A percentile compares a stretch with the other conserved stretches of the same genome.
These are phyloP conservation scores for Russula sp. DNA, from an alignment of 768 basidiomycete species.

Conservation along the genomic window DNA sequence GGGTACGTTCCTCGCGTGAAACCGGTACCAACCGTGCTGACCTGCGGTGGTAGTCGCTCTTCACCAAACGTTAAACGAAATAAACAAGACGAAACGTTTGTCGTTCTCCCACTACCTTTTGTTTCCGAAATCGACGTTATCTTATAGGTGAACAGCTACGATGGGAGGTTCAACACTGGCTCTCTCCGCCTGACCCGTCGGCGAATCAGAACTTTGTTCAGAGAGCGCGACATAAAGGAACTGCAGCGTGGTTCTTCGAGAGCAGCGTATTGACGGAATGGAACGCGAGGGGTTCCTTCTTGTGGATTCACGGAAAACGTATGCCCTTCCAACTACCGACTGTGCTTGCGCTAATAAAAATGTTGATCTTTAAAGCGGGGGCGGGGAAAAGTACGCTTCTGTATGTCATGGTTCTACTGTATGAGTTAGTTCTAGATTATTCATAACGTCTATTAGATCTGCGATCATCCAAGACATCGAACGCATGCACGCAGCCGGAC, in stretches of 20 bases:
- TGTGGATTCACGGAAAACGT: constrained; percentile 21
- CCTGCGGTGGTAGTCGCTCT: neutral
- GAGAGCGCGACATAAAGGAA: neutral
- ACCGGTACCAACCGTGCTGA: neutral
- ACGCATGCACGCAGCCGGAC: neutral
- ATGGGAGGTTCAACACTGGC: neutral
- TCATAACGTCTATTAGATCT: neutral
- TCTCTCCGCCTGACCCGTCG: constrained; percentile 8
- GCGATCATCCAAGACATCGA: constrained; percentile 12
- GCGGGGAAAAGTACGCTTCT: constrained; percentile 15
- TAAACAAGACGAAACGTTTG: constrained; percentile 14
- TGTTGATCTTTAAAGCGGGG: constrained; percentile 1
- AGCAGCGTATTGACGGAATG: constrained; percentile 3
- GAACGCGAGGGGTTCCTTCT: constrained; percentile 1
- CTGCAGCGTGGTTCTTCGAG: constrained; percentile 7
- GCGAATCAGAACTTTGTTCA: constrained; percentile 5
- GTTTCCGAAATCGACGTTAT: neutral
- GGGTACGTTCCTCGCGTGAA: neutral
- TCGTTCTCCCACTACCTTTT: neutral
- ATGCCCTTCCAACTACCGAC: neutral
- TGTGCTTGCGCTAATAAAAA: neutral
- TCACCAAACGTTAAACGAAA: neutral
- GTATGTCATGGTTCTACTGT: neutral
- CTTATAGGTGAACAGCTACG: constrained; percentile 1
- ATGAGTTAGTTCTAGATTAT: neutral